Conservation (phyloP, 202 grass and related monocot genomes). For the Panicum hallii region DNA sequence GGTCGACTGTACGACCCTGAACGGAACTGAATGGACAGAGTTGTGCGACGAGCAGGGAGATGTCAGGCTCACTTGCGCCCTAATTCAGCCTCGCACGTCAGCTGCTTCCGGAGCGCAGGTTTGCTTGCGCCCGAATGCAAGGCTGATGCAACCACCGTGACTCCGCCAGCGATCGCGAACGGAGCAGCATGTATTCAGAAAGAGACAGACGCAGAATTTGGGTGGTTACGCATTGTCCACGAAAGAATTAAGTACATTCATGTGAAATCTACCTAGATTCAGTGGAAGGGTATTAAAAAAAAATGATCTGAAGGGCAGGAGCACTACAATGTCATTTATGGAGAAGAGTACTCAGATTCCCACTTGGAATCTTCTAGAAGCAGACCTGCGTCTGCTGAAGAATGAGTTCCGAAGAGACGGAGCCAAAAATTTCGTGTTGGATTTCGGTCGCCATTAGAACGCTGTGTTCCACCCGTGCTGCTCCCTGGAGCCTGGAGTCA, state of each 20-base stretch:
- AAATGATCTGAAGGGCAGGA: too few species aligned
- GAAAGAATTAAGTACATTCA: background rate
- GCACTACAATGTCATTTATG: too few species aligned
- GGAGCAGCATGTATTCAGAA: background rate
- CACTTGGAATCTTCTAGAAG: background rate
- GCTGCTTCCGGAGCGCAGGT: background rate
- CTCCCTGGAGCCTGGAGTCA: background rate
- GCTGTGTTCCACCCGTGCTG: background rate
- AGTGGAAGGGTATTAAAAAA: too few species aligned
- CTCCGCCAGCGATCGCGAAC: background rate
- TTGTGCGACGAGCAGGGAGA: background rate
- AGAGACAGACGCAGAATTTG: background rate
- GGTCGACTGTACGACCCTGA: background rate
- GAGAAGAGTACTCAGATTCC: background rate
- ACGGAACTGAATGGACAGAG: background rate
- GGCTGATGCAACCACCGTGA: slow-evolving; percentile 22
- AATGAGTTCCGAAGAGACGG: background rate
- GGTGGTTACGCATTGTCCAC: background rate
- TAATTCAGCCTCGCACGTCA: slow-evolving; percentile 5
- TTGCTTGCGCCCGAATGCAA: slow-evolving; percentile 9
- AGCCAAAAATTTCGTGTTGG: background rate
- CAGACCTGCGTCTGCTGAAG: background rate
- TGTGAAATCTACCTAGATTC: background rate
- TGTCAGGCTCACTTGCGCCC: slow-evolving; percentile 2
- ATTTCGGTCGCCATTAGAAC: background rate